These are phyloP conservation scores for Galeopsis tetrahit DNA, from an alignment of 257 asterid genomes.

Conservation along the genomic window DNA sequence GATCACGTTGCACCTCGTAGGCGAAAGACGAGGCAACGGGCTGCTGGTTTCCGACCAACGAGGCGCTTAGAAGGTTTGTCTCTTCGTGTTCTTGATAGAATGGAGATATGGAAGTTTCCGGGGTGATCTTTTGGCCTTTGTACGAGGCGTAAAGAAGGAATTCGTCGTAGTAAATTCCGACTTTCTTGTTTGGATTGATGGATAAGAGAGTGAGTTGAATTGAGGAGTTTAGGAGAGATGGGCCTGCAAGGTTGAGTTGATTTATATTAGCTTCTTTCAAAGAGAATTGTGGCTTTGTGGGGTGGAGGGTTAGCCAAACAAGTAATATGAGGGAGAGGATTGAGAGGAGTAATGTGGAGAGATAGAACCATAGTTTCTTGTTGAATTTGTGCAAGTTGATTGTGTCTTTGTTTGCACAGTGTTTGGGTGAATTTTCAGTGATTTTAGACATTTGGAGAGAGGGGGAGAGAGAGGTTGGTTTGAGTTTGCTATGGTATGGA, in stretches of 20 bases:
- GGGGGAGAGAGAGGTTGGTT: slow-evolving; percentile 6
- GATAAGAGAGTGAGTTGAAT: slow-evolving; percentile 70
- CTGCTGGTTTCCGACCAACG: slow-evolving; percentile 58
- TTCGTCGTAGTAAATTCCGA: slow-evolving; percentile 80
- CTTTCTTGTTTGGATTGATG: slow-evolving; percentile 76
- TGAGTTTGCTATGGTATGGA: slow-evolving; percentile 30
- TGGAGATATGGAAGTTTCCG: slow-evolving; percentile 61
- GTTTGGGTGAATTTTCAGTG: slow-evolving; percentile 75
- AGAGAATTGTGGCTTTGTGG: slow-evolving; percentile 74
- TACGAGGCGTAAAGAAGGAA: slow-evolving; percentile 68
- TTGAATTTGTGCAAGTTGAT: slow-evolving; percentile 44
- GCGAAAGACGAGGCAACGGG: slow-evolving; percentile 79
- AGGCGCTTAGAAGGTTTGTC: slow-evolving; percentile 60
- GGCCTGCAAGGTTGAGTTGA: slow-evolving; percentile 66
- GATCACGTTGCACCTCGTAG: slow-evolving; percentile 66
- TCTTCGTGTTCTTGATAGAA: slow-evolving; percentile 82
- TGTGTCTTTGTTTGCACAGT: slow-evolving; percentile 68
- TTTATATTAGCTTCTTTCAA: slow-evolving; percentile 65
- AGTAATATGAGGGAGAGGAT: slow-evolving; percentile 68
- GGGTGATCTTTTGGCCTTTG: slow-evolving; percentile 70
- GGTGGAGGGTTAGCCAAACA: slow-evolving; percentile 75
- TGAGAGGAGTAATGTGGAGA: slow-evolving; percentile 69
- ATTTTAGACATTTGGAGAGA: slow-evolving; percentile 68
- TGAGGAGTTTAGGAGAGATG: slow-evolving; percentile 77
- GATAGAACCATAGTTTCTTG: slow-evolving; percentile 51